Base-by-base conservation (phyloP, 306 rosid genomes). In the Prunus salicina region DNA sequence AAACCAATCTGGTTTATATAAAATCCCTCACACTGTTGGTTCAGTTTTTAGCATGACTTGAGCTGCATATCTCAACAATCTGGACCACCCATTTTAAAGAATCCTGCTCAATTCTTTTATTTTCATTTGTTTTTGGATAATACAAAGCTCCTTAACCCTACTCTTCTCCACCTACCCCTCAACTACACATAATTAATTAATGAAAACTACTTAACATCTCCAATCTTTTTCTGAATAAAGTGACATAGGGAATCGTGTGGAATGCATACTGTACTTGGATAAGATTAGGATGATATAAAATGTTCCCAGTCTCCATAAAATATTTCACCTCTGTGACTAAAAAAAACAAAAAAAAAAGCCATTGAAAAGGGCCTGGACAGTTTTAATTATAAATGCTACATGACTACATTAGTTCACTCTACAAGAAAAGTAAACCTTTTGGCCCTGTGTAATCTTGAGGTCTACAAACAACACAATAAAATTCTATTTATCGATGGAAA, bases 101-200 rank as follows among this genome's bases (percentile, higher is more conserved):
- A 18, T 52, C 58, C 58, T 16, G 4, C 4, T 1, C 6, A 6
- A 52, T 52, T 52, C 22, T 52, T 11, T 47, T 47, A 10, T 13
- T 47, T 6, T 38, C 7, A 38, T 38, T 38, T 34, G 41, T 47
- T 47, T 24, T 24, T 24, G 4, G 64, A 12, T 12, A 47, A 47
- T 3, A 7, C 52, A 47, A 47, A 7, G 14, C 16, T 47, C 1
- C 52, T 47, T 12, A 47, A 47, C 15, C 5, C 52, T 56, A 38
- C 24, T 57, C 49, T 65, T 46, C 79, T 60, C 57, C 76, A 78
- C 79, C 82, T 30, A 74, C 76, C 73, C 62, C 69, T 67, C 67
- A 67, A 67, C 43, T 19, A 62, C 76, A 9, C 46, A 67, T 9
- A 47, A 53, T 82, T 67, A 43, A 78, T 74, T 19, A 13, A 28